These are phyloP conservation scores for Pseudogymnoascus sp. DNA, from an alignment of 2,329 filamentous ascomycete genomes.

Conservation along the genomic window DNA sequence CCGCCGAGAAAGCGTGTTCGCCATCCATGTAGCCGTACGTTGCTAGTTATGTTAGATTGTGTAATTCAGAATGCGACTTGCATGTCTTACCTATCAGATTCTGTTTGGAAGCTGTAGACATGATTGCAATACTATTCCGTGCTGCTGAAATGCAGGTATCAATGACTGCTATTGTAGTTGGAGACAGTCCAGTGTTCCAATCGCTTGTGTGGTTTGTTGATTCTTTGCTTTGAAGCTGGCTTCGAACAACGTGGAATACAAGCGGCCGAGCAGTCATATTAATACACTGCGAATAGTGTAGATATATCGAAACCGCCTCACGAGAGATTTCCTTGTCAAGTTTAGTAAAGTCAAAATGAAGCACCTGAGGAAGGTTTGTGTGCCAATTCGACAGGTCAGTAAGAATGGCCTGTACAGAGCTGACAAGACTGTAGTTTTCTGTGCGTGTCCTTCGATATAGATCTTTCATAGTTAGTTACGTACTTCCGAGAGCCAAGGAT, in stretches of 20 bases:
- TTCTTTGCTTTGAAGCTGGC: slow-evolving; percentile 36
- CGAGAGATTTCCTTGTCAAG: slow-evolving; percentile 39
- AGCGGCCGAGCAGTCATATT: slow-evolving; percentile 51
- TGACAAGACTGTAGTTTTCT: slow-evolving; percentile 42
- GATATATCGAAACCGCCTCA: slow-evolving; percentile 45
- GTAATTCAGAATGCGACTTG: not conserved
- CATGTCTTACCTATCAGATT: slow-evolving; percentile 41
- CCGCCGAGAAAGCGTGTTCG: slow-evolving; percentile 49
- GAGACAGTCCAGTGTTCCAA: slow-evolving; percentile 43
- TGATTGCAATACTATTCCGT: slow-evolving; percentile 43
- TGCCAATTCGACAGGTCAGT: slow-evolving; percentile 45
- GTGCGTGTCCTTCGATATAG: slow-evolving; percentile 45
- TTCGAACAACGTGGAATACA: slow-evolving; percentile 48
- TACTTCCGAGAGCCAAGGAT: no score
- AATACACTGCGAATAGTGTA: slow-evolving; percentile 53
- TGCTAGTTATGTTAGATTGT: slow-evolving; percentile 28
- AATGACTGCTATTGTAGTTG: slow-evolving; percentile 45
- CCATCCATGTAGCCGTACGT: slow-evolving; percentile 54
- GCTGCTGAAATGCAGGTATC: slow-evolving; percentile 48
- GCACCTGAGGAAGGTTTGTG: slow-evolving; percentile 39
- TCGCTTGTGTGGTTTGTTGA: slow-evolving; percentile 33
- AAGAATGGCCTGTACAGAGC: slow-evolving; percentile 46
- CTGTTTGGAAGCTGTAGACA: slow-evolving; percentile 43
- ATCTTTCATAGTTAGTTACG: slow-evolving; percentile 25
- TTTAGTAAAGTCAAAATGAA: slow-evolving; percentile 43